Conservation (phyloP, 1,139 yeast species). For the Hansenula sp. region DNA sequence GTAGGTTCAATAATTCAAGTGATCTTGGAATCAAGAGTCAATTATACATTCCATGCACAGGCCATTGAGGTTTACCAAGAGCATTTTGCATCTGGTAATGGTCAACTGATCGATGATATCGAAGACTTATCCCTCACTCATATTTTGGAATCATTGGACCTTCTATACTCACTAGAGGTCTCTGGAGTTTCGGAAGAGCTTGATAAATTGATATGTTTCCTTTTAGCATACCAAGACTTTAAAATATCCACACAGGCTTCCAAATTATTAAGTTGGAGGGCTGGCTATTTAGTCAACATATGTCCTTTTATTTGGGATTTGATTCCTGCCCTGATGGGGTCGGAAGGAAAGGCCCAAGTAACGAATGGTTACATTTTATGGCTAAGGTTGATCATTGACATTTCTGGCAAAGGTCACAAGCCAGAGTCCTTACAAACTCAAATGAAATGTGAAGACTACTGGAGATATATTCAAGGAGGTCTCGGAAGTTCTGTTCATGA, state of each 20-base stretch:
- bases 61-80: not conserved
- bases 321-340: slow-evolving; percentile 33
- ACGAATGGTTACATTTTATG: slow-evolving; percentile 50
- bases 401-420: slow-evolving; percentile 5
- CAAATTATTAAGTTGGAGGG: slow-evolving; percentile 47
- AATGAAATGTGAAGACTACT: slow-evolving; percentile 42
- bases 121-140: slow-evolving; percentile 2
- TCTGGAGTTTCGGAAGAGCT: slow-evolving; percentile 4
- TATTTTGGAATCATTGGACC: slow-evolving; percentile 12
- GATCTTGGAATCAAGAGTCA: slow-evolving; percentile 7
- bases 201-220: slow-evolving; percentile 10
- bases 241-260: slow-evolving; percentile 32
- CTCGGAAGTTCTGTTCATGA: slow-evolving; percentile 60
- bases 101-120: not conserved
- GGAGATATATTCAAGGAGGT: slow-evolving; percentile 58
- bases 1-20: slow-evolving; percentile 3
- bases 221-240: slow-evolving; percentile 12
- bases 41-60: slow-evolving; percentile 4
- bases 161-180: slow-evolving; percentile 8
- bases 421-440: slow-evolving; percentile 30
- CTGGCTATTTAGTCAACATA: slow-evolving; percentile 27
- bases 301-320: slow-evolving; percentile 40
- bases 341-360: slow-evolving; percentile 28
- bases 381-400: slow-evolving; percentile 44
- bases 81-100: not conserved